These are phyloP conservation scores for Helotiales sp. DNA, from an alignment of 2,329 filamentous ascomycete genomes.

Conservation along the genomic window DNA sequence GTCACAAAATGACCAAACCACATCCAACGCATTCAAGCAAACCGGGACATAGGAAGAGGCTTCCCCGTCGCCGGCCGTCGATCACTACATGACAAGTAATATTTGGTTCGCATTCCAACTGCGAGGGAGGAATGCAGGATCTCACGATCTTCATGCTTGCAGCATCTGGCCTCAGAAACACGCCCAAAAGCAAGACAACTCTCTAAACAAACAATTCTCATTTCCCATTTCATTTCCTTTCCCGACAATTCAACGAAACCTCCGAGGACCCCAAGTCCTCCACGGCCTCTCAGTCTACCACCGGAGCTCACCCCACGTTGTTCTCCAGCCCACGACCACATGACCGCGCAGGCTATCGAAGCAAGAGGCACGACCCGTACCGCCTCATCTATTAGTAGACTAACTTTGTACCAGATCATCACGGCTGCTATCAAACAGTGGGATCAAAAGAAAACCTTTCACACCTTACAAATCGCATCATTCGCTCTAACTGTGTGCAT, in stretches of 20 bases:
- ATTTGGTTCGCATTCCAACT: slow-evolving; percentile 10
- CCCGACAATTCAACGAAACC: background rate
- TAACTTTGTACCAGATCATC: background rate
- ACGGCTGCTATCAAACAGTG: background rate
- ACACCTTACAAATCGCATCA: background rate
- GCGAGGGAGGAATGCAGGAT: background rate
- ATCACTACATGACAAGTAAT: slow-evolving; percentile 15
- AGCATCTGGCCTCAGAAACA: slow-evolving; percentile 1
- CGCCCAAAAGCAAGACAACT: background rate
- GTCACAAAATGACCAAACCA: slow-evolving; percentile 10
- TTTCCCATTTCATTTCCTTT: background rate
- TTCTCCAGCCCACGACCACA: background rate
- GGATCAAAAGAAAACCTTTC: background rate
- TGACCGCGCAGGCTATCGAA: background rate
- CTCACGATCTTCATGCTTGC: background rate
- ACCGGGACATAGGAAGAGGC: slow-evolving; percentile 1
- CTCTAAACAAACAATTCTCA: background rate
- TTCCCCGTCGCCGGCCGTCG: slow-evolving; percentile 15
- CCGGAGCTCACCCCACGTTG: slow-evolving; percentile 2
- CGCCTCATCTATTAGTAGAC: background rate
- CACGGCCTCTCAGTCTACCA: background rate
- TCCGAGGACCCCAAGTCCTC: background rate
- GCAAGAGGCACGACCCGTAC: slow-evolving; percentile 12
- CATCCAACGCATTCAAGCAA: background rate
- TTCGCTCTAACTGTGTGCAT: background rate